These are phyloP conservation scores for Hibiscus mutabilis DNA, from an alignment of 345 rosid genomes.

Conservation along the genomic window DNA sequence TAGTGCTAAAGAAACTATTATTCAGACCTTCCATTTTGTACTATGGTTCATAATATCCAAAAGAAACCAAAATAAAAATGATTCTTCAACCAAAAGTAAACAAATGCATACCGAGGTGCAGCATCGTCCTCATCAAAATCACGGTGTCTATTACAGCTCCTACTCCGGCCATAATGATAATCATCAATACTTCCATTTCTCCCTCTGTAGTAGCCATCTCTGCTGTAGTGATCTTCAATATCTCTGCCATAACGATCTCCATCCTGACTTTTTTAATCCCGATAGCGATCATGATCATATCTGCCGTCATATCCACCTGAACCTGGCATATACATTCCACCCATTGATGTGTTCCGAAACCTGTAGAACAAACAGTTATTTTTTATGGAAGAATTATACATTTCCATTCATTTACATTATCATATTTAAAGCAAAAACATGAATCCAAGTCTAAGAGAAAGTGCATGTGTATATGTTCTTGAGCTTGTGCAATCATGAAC, in stretches of 20 bases:
- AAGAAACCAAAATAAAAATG: not conserved
- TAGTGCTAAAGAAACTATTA: not conserved
- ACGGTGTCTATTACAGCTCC: constrained; percentile 15
- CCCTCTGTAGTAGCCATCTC: constrained; percentile 59
- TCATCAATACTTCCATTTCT: constrained; percentile 62
- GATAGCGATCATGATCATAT: constrained; percentile 64
- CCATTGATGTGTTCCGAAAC: constrained; percentile 55
- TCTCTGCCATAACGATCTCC: constrained; percentile 69
- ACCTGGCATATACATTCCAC: constrained; percentile 68
- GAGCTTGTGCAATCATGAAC: not conserved
- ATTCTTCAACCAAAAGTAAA: not conserved
- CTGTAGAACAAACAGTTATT: constrained; percentile 26
- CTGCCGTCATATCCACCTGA: constrained; percentile 60
- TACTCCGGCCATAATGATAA: constrained; percentile 1
- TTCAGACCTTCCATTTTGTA: not conserved
- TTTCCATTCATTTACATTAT: not conserved
- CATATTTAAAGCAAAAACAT: not conserved
- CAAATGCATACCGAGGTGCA: constrained; percentile 9
- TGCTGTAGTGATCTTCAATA: constrained; percentile 56
- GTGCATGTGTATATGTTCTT: not conserved
- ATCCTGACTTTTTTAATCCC: constrained; percentile 47
- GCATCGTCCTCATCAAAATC: constrained; percentile 8
- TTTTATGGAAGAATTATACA: not conserved
- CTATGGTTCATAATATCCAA: not conserved
- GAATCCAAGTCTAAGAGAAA: not conserved